Conservation (phyloP, 352 stramenopile genomes). For the Thalassiosira mediterranea region DNA sequence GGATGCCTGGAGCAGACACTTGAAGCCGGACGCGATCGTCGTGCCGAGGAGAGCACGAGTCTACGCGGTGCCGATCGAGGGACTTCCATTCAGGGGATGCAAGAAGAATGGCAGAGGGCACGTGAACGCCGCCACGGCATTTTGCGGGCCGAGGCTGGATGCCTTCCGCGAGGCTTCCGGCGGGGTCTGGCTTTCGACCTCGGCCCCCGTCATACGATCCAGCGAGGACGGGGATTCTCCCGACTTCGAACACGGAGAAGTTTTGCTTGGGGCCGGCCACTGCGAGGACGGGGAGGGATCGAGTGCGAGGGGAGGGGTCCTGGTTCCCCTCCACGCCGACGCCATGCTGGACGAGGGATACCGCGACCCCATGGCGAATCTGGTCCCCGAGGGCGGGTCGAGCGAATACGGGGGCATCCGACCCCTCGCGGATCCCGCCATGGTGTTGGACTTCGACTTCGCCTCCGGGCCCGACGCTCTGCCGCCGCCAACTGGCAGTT, state of each 20-base stretch:
- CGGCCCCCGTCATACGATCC: background rate
- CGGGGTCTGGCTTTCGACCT: slow-evolving; percentile 36
- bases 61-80: slow-evolving; percentile 61
- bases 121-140: slow-evolving; percentile 30
- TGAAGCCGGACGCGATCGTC: slow-evolving; percentile 65
- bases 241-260: background rate
- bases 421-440: slow-evolving; percentile 48
- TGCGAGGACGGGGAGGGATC: slow-evolving; percentile 1
- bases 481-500: slow-evolving; percentile 48
- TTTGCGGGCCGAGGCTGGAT: slow-evolving; percentile 41
- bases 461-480: slow-evolving; percentile 42
- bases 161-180: slow-evolving; percentile 37
- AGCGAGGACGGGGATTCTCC: too few species aligned
- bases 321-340: slow-evolving; percentile 48
- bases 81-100: background rate
- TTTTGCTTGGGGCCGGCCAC: slow-evolving; percentile 3
- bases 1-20: slow-evolving; percentile 77
- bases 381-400: background rate
- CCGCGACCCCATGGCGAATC: slow-evolving; percentile 9
- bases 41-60: slow-evolving; percentile 65
- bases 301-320: slow-evolving; percentile 16
- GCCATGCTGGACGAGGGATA: slow-evolving; percentile 36
- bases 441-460: slow-evolving; percentile 71
- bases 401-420: slow-evolving; percentile 20
- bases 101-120: slow-evolving; percentile 1